Percentiles rank a stretch among this genome's conserved stretches.
Evolutionary conservation across 306 rosid species (phyloP).

Genomic region (Urtica urens): DNA sequence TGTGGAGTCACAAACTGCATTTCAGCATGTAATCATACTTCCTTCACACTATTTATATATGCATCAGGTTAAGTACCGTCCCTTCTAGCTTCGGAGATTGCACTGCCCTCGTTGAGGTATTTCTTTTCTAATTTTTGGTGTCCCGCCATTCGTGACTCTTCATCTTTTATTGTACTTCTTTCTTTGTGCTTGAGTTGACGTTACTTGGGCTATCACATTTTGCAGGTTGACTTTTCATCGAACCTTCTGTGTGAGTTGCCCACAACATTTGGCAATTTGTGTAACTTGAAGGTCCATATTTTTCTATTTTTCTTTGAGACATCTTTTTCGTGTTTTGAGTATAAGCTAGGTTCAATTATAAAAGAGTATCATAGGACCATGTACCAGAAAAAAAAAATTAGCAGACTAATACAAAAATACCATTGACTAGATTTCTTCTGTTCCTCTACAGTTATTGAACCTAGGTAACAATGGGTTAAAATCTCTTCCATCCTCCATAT

Average conservation of each 20-base stretch:
- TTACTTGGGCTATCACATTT: not conserved
- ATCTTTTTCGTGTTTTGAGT: not conserved
- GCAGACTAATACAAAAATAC: too few relatives aligned
- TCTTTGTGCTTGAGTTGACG: not conserved
- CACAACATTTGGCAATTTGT: slow-evolving; percentile 51
- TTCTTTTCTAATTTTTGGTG: not conserved
- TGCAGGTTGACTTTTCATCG: slow-evolving; percentile 72
- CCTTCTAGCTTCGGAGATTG: slow-evolving; percentile 51
- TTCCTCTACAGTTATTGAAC: slow-evolving; percentile 55
- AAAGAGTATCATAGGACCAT: too few relatives aligned
- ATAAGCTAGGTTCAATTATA: too few relatives aligned
- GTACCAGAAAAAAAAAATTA: too few relatives aligned
- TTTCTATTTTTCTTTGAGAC: not conserved
- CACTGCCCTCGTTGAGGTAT: slow-evolving; percentile 74
- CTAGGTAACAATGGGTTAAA: slow-evolving; percentile 66
- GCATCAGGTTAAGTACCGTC: slow-evolving; percentile 52
- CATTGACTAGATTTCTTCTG: not conserved
- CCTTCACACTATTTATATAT: not conserved
- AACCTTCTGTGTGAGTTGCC: slow-evolving; percentile 72
- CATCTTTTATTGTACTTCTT: not conserved
- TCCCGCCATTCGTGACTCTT: slow-evolving; percentile 4
- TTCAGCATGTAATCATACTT: not conserved
- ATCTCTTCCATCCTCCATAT: slow-evolving; percentile 64
- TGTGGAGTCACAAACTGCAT: slow-evolving; percentile 5
- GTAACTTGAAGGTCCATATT: slow-evolving; percentile 54